Base-by-base conservation (phyloP, 2,329 filamentous ascomycete species). In the Stagonosporopsis rhizophila region DNA sequence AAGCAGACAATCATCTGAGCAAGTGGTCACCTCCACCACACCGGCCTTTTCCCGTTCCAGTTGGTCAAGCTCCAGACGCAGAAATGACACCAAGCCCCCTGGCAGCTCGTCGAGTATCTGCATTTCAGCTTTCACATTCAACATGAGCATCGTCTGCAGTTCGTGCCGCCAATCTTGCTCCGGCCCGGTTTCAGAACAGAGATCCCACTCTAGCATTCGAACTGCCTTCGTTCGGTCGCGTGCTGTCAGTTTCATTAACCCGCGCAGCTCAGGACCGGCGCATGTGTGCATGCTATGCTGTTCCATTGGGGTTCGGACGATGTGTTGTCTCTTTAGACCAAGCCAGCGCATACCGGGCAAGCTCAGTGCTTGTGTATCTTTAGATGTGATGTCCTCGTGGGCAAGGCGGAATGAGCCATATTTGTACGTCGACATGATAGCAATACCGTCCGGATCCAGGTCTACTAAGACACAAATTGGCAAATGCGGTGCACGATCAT, bases 51-150 rank as follows among this genome's bases (percentile, higher is more conserved):
- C 44, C 47, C 42, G 56, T 28, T 50, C 47, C 30, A 28, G 25
- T n/a, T 39, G 34, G 17, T 51, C 48, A 20, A 76, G 61, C 56
- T 68, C 51, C 9, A 52, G 44, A 47, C 55, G 56, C 57, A 77
- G 35, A 70, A 75, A 76, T 27, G 61, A 51, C 25, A 67, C 65
- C 25, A 77, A 42, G 8, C 75, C 73, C 19, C 68, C 68, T 8
- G 66, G 56, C 20, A 65, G 39, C 55, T 74, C 71, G 32, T 90
- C 87, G 6, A 91, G 75, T 17, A 87, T 83, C 67, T 95, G 89
- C 46, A 94, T 90, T 69, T 95, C 91, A 0, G 88, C 89, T 68
- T 94, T 95, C 44, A 87, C 66, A 48, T 89, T 89, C 46, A 93
- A 77, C 77, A 90, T 83, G 19, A 94, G 75, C 89, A 94, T 92